Evolutionary conservation across 1,284 basidiomycete species (phyloP), one percentile per base, ranked within the genome.

Genomic region (Cutaneotrichosporon cavernicola): DNA sequence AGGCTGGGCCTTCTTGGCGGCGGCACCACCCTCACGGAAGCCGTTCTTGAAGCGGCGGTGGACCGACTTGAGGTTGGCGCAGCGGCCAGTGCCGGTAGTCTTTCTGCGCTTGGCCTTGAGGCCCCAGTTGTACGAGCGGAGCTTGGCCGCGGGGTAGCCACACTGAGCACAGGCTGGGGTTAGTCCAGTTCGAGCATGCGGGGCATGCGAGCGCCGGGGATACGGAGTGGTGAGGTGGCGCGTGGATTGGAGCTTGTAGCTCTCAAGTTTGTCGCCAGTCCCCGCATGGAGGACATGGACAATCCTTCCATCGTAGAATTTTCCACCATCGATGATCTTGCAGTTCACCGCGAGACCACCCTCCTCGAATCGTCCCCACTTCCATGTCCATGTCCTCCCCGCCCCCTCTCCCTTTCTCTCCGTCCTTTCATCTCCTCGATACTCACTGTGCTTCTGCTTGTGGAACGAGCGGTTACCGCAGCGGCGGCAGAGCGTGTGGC

Each of bases 41-140:
- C 95, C 96, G 81, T 98, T 98, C 90, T 98, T 98, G 89, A 96
- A 96, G 75, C 91, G 87, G 79, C 91, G 88, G 72, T 89, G 88
- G 60, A 97, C 94, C 64, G 85, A 82, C 87, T 95, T 97, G 83
- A 99, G 87, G 88, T 95, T 88, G 72, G 86, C 85, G 94, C 97
- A 97, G 78, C 96, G 88, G 72, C 96, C 96, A 74, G 96, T 95
- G 73, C 96, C 96, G 71, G 79, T 94, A 63, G 94, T 97, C 89
- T 97, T 96, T 88, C 96, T 90, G 84, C 96, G 90, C 89, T 98
- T 97, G 66, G 95, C 96, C 88, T 99, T 99, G 81, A 89, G 86
- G 73, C 93, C 92, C 96, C 96, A 99, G 84, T 98, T 90, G 84
- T 89, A 98, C 76, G 91, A 95, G 79, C 96, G 89, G 77, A 95